Evolutionary conservation across 495 filamentous ascomycete genomes (phyloP).

Genomic region (Daldinia loculata): DNA sequence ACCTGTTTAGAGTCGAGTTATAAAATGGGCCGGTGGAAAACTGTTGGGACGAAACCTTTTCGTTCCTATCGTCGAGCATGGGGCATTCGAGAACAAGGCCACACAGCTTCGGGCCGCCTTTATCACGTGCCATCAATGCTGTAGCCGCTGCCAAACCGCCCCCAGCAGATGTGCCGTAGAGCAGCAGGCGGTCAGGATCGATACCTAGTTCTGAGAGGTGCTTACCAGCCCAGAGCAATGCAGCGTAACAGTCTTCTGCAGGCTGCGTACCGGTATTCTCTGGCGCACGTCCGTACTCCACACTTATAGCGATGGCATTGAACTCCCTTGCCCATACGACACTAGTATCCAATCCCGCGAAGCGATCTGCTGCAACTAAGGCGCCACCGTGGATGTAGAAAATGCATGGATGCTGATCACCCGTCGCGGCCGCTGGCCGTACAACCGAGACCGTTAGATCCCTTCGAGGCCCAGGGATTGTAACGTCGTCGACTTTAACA

Average conservation of each 20-base stretch:
- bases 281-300: constrained; percentile 51
- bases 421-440: constrained; percentile 32
- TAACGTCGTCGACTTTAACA: constrained; percentile 39
- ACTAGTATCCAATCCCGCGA: constrained; percentile 46
- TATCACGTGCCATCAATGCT: constrained; percentile 47
- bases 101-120: constrained; percentile 44
- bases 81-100: constrained; percentile 47
- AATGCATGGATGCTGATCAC: constrained; percentile 38
- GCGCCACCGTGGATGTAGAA: constrained; percentile 48
- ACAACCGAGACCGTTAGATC: constrained; percentile 43
- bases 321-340: constrained; percentile 46
- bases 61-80: constrained; percentile 50
- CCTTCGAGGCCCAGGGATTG: constrained; percentile 41
- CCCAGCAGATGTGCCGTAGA: constrained; percentile 51
- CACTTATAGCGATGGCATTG: constrained; percentile 44
- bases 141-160: constrained; percentile 48
- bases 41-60: constrained; percentile 45
- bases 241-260: constrained; percentile 45
- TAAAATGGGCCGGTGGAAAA: constrained; percentile 46
- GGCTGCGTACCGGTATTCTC: constrained; percentile 45
- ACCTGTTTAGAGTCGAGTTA: constrained; percentile 46
- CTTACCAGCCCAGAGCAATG: constrained; percentile 39
- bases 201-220: constrained; percentile 43
- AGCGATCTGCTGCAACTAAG: constrained; percentile 44
- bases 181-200: constrained; percentile 46